Evolutionary conservation across 139 green algal genomes (phyloP).

Genomic region (Nannochloris sp.): DNA sequence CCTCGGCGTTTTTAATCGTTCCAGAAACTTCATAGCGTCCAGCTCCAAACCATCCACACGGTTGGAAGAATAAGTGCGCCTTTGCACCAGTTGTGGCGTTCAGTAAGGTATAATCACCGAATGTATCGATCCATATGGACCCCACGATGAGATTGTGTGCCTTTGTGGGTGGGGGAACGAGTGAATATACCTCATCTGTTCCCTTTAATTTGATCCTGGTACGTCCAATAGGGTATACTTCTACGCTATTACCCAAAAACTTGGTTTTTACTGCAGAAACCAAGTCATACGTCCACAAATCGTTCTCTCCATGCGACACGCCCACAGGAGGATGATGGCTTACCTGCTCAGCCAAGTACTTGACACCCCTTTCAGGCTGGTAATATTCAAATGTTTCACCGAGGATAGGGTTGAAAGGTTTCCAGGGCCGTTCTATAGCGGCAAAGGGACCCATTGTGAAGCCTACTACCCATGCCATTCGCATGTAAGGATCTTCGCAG

Average conservation of each 20-base stretch:
- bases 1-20: neutral
- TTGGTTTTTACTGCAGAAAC: constrained; percentile 91
- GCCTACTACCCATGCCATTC: constrained; percentile 73
- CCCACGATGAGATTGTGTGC: constrained; percentile 92
- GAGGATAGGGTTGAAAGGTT: constrained; percentile 99
- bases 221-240: constrained; percentile 86
- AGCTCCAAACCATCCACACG: constrained; percentile 88
- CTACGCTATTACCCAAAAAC: constrained; percentile 95
- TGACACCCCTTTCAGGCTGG: constrained; percentile 45
- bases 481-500: constrained; percentile 66
- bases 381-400: constrained; percentile 94
- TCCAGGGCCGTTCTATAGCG: constrained; percentile 85
- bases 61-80: constrained; percentile 72
- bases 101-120: constrained; percentile 69
- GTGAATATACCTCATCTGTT: constrained; percentile 70
- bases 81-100: constrained; percentile 71
- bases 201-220: constrained; percentile 75
- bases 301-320: constrained; percentile 79
- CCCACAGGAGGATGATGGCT: constrained; percentile 85
- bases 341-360: constrained; percentile 92
- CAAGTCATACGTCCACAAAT: constrained; percentile 85
- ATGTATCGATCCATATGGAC: constrained; percentile 87
- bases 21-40: constrained; percentile 62
- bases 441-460: constrained; percentile 88
- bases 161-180: constrained; percentile 73